Base-by-base conservation (phyloP, 805 yeast genomes). In the Sungouiella thailandica region DNA sequence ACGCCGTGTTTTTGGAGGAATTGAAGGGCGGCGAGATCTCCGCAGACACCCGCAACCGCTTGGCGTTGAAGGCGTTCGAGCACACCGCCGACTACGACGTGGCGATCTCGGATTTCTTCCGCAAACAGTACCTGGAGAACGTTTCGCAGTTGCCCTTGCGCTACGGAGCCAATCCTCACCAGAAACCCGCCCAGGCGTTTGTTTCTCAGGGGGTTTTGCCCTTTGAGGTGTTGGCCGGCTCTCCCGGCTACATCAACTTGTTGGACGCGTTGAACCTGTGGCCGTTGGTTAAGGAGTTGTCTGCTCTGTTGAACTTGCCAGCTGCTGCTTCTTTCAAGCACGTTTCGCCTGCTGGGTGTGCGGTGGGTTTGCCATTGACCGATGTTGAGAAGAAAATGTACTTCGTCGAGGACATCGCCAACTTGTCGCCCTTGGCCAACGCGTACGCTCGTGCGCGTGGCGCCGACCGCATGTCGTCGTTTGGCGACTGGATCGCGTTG, bases 371-470 rank as follows among this genome's bases (percentile, higher is more conserved):
- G 50, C 98, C 98, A 46, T 73, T 93, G 52, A 57, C 83, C 29
- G 98, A 89, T 32, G 70, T 80, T 44, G 98, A 93, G 72, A 89
- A 88, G 76, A 84, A 90, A 66, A 78, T 90, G 46, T 93, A 93
- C 74, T 93, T 93, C 60, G 98, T 93, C 44, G 80, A 79, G 49
- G 96, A 87, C 62, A 87, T 90, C 55, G 95, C 86, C 65, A 86
- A 89, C 73, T 72, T 93, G 60, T 86, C 97, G 9, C 97, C 98
- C 36, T 74, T 93, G 57, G 98, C 98, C 44, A 83, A 84, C 57
- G 98, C 98, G 38, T 93, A 93, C 57, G 98, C 98, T 24, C 85
- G 97, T 70, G 98, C 98, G 37, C 85, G 98, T 68, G 98, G 98
- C 64, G 98, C 98, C 49, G 98, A 93, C 68, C 83, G 98, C 76